A percentile compares a stretch with the other conserved stretches of the same genome.
Evolutionary conservation across 306 rosid genomes (phyloP).

Genomic region (Clitoria ternatea): DNA sequence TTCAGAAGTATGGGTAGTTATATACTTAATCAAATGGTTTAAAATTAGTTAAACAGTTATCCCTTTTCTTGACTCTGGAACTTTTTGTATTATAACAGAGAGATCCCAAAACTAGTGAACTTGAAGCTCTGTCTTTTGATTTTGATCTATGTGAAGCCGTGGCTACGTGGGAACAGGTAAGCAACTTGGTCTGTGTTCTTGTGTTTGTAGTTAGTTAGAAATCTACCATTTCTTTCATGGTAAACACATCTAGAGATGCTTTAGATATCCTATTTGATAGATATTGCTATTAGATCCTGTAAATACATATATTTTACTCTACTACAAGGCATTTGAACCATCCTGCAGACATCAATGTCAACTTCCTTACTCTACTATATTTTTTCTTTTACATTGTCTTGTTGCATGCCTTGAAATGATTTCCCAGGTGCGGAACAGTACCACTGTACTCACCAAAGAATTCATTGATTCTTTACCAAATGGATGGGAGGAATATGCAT

Average conservation of each 20-base stretch:
- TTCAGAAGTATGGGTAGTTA: background rate
- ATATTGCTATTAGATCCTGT: slow-evolving; percentile 15
- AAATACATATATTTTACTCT: background rate
- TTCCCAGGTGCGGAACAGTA: slow-evolving; percentile 94
- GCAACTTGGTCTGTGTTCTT: slow-evolving; percentile 15
- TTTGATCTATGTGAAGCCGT: slow-evolving; percentile 93
- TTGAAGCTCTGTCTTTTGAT: slow-evolving; percentile 78
- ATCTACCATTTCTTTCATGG: background rate
- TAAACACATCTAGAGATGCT: slow-evolving; percentile 1
- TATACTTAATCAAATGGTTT: background rate
- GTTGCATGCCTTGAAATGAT: slow-evolving; percentile 42
- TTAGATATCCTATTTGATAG: background rate
- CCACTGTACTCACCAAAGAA: slow-evolving; percentile 90
- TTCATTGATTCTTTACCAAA: slow-evolving; percentile 87
- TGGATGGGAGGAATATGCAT: slow-evolving; percentile 99
- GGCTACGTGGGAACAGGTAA: slow-evolving; percentile 96
- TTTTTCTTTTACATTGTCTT: slow-evolving; percentile 37
- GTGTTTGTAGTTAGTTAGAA: background rate
- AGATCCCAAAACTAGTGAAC: slow-evolving; percentile 89
- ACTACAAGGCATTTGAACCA: background rate
- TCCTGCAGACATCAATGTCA: background rate
- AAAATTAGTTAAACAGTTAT: background rate
- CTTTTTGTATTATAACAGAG: slow-evolving; percentile 53
- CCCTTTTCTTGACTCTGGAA: slow-evolving; percentile 11
- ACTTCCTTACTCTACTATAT: background rate